Evolutionary conservation across 306 rosid species (phyloP).

Genomic region (Erythrophleum fordii): DNA sequence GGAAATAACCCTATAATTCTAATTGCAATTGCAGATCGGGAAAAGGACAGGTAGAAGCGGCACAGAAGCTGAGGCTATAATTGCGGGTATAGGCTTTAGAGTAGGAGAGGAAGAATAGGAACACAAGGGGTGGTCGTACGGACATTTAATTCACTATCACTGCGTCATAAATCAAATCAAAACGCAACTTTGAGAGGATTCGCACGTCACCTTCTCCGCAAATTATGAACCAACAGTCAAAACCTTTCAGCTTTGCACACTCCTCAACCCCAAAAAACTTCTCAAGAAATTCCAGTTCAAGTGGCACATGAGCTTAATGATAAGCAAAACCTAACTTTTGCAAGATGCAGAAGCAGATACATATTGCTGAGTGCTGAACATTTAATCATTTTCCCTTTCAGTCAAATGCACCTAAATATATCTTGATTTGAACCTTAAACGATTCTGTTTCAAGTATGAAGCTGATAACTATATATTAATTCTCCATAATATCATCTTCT

Average conservation of each 20-base stretch:
- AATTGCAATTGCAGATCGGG: no score
- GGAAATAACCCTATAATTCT: no score
- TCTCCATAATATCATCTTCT: conserved; percentile 16
- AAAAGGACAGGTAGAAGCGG: background rate
- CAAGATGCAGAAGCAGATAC: background rate
- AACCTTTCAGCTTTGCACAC: conserved; percentile 18
- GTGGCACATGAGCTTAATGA: no score
- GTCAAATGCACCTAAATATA: no score
- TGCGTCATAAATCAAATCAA: conserved; percentile 20
- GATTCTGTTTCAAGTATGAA: conserved; percentile 25
- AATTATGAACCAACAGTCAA: background rate
- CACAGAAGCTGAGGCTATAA: background rate
- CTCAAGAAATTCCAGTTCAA: background rate
- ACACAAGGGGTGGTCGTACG: conserved; percentile 35
- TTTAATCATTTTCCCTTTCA: no score
- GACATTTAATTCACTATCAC: conserved; percentile 25
- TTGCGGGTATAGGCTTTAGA: background rate
- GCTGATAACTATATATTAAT: background rate
- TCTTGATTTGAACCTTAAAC: conserved; percentile 20
- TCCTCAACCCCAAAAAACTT: conserved; percentile 2
- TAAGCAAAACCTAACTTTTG: background rate
- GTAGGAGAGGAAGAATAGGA: conserved; percentile 5
- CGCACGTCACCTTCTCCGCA: conserved; percentile 49
- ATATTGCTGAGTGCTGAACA: background rate
- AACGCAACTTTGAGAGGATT: conserved; percentile 34